Evolutionary conservation across 768 basidiomycete genomes (phyloP), one percentile per base, ranked within the genome.

Genomic region (Nevesoporus exiguus): DNA sequence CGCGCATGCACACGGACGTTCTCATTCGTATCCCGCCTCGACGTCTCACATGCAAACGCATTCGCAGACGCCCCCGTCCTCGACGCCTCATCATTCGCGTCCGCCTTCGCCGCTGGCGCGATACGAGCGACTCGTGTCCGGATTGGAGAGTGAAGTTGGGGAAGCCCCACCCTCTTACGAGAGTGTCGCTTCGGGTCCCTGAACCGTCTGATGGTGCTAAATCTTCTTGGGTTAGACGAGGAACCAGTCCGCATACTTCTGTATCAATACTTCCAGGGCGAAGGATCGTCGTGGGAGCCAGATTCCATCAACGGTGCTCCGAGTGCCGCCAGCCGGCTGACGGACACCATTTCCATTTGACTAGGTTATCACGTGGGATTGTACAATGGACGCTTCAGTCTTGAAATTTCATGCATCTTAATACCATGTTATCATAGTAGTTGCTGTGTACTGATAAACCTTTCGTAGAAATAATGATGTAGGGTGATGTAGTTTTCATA

Each of bases 81-180:
- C 30, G 27, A 56, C 51, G 10, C 57, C 58, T 3, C 53, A 52
- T 24, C 22, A 48, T 4, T 61, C 63, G 19, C 56, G 49, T 6
- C 63, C 64, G 8, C 50, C 66, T 3, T 63, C 64, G 3, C 66
- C 62, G 31, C 53, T 66, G 15, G 73, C 71, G 25, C 81, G 82
- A 54, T 96, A 89, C 66, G 93, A 93, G 64, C 78, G 90, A 34
- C 80, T 98, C 19, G 79, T 97, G 45, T 83, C 89, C 1, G 95
- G 95, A n/a, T 84, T 88, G 67, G 90, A 90, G 67, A 88, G 80
- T 33, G 86, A 89, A 62, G 75, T 75, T 8, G 94, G 95, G 3
- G 94, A 97, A 65, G 82, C 82, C 5, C 95, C 95, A 3, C 95
- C 95, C 4, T 62, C 68, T n/a, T 70, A 70, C 41, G 69, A 70